phyloP scores from a whole-genome alignment of 129 eudicot species.

The Glebionis coronaria region DNA sequence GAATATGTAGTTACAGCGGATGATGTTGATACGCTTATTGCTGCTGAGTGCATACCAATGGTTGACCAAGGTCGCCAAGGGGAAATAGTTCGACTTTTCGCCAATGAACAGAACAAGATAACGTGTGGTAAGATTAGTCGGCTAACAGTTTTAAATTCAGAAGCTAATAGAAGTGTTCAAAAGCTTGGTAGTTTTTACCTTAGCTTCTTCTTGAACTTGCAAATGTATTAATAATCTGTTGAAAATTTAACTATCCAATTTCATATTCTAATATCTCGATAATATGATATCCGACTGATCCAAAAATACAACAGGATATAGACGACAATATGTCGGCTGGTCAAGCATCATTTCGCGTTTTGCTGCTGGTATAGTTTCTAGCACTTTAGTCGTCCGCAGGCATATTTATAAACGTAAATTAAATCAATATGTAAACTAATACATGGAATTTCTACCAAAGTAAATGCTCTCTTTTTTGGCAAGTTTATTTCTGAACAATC shows the following conservation, averaged over 20 bases:
- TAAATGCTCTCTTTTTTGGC: background rate
- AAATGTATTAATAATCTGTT: conserved; percentile 13
- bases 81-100: conserved; percentile 67
- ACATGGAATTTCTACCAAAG: background rate
- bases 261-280: conserved; percentile 1
- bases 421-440: background rate
- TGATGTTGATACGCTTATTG: conserved; percentile 89
- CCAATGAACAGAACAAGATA: conserved; percentile 88
- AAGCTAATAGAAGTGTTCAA: background rate
- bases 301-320: conserved; percentile 86
- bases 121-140: conserved; percentile 67
- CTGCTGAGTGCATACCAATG: conserved; percentile 98
- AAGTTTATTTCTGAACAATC: conserved; percentile 18
- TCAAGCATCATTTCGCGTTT: conserved; percentile 57
- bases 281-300: conserved; percentile 47
- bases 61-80: conserved; percentile 98
- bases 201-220: background rate
- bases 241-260: background rate
- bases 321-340: conserved; percentile 60
- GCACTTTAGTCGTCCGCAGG: conserved; percentile 3
- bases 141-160: background rate
- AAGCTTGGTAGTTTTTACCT: background rate
- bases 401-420: background rate
- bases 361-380: conserved; percentile 57
- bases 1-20: conserved; percentile 96